Evolutionary conservation across 2,329 filamentous ascomycete species (phyloP), one percentile per base, ranked within the genome.

Genomic region (Cercospora brassicicola): DNA sequence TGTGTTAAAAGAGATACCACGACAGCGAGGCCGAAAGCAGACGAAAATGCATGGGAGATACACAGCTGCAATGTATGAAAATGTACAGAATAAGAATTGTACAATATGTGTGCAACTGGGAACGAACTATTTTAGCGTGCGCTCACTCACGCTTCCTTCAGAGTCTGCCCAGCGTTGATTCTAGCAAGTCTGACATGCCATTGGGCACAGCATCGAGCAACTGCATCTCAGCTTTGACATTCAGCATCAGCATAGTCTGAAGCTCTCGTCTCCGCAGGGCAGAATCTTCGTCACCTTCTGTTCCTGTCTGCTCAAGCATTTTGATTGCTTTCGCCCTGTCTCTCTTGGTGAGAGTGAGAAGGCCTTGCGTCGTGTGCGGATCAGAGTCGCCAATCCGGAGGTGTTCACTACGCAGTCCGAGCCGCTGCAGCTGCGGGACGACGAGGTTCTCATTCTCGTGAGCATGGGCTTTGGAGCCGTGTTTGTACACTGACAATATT

Each of bases 201-300:
- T 67, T 59, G 2, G 73, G 67, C 8, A 71, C 55, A 13, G 74
- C 73, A 64, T 79, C 76, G 3, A 79, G 70, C 30, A 79, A 31
- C 67, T 95, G 91, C 61, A 94, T 91, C 76, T 95, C 92, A 0
- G 90, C 90, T 75, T 94, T 95, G 59, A 89, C 73, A 62, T 90
- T 90, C 61, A 94, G 80, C 81, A 91, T 85, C 20, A 94, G 79
- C 91, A 94, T 93, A 0, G 84, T 73, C 74, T 93, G 91, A 15
- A 94, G 73, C 73, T 93, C 89, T 80, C 73, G 77, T 78, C 9
- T 79, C 78, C n/a, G 33, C 39, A 28, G 26, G 2, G 59, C 53
- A 9, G 69, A 63, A 13, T 73, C 65, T 4, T 45, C 61, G 4
- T 48, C 28, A 1, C 56, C 48, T 8, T 39, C 51, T 11, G 36